Conservation (phyloP, 192 early-diverging fungal species). For the Jimgerdemannia flammicorona region DNA sequence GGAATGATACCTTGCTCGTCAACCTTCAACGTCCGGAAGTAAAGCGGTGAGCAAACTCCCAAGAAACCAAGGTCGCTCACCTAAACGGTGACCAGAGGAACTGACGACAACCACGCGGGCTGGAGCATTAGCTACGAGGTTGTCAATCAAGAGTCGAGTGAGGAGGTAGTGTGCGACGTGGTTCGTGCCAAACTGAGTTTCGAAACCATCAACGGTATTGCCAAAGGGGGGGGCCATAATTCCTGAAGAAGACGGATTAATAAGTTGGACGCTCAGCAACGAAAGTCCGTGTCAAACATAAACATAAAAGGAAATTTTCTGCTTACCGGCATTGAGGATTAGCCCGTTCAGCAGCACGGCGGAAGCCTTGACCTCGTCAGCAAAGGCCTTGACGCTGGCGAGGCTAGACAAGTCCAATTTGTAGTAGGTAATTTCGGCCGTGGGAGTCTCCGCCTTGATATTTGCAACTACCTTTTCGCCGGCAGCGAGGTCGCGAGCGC, state of each 20-base stretch:
- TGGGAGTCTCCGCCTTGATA: conserved; percentile 4
- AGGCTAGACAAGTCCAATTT: conserved; percentile 9
- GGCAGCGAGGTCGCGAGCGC: not conserved
- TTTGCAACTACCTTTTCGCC: conserved; percentile 6
- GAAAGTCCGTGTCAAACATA: not conserved
- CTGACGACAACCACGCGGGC: conserved; percentile 31
- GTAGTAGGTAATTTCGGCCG: conserved; percentile 1
- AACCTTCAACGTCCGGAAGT: not conserved
- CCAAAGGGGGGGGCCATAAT: conserved; percentile 43
- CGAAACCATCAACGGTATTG: conserved; percentile 48
- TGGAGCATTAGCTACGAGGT: conserved; percentile 19
- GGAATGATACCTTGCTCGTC: not conserved
- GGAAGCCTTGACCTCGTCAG: conserved; percentile 3
- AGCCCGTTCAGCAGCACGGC: conserved; percentile 5
- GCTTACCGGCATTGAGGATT: conserved; percentile 30
- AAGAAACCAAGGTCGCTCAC: too few species aligned
- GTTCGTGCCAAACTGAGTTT: conserved; percentile 56
- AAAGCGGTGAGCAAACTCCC: too few species aligned
- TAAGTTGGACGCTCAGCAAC: too few species aligned
- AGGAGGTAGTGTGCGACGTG: conserved; percentile 51
- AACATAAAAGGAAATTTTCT: conserved; percentile 25
- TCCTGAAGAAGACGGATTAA: too few species aligned
- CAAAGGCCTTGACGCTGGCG: conserved; percentile 3
- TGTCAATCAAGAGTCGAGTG: conserved; percentile 28
- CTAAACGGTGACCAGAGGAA: conserved; percentile 24